Percentiles rank a stretch among this genome's conserved stretches.
Evolutionary conservation across 2,329 filamentous ascomycete species (phyloP).

Genomic region (Aspergillus awamori): DNA sequence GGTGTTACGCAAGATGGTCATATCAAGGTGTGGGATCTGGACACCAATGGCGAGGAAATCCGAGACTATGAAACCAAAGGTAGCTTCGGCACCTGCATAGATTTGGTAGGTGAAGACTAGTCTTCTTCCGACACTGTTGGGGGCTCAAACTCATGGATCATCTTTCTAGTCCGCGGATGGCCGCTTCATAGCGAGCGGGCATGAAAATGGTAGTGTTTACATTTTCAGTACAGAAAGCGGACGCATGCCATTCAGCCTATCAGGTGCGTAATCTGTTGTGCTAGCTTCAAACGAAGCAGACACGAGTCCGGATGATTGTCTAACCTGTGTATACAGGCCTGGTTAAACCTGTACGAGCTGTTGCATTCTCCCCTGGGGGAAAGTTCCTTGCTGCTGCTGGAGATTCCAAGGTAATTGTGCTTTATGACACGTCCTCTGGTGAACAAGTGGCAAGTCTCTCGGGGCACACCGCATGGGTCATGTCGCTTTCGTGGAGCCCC

Average conservation of each 20-base stretch:
- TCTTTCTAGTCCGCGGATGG: slow-evolving; percentile 66
- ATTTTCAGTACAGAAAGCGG: slow-evolving; percentile 93
- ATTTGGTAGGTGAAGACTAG: slow-evolving; percentile 58
- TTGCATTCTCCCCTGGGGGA: slow-evolving; percentile 84
- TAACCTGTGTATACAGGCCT: slow-evolving; percentile 61
- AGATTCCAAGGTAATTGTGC: slow-evolving; percentile 81
- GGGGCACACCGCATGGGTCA: slow-evolving; percentile 84
- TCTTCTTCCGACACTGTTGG: background rate
- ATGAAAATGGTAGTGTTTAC: slow-evolving; percentile 89
- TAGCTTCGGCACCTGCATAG: slow-evolving; percentile 86
- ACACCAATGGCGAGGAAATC: slow-evolving; percentile 63
- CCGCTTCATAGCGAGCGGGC: slow-evolving; percentile 83
- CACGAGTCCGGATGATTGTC: background rate
- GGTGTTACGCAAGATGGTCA: slow-evolving; percentile 84
- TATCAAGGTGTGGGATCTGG: slow-evolving; percentile 83
- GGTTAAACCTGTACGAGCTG: slow-evolving; percentile 79
- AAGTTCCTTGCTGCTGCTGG: slow-evolving; percentile 86
- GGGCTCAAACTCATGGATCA: slow-evolving; percentile 17
- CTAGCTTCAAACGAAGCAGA: background rate
- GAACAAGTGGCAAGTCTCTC: slow-evolving; percentile 86
- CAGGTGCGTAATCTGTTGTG: slow-evolving; percentile 57
- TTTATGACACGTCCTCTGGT: slow-evolving; percentile 90
- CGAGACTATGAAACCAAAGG: slow-evolving; percentile 88
- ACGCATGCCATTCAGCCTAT: slow-evolving; percentile 80
- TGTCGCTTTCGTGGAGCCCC: slow-evolving; percentile 87